Base-by-base conservation (phyloP, 805 yeast genomes). In the Priceomyces fermenticarens region DNA sequence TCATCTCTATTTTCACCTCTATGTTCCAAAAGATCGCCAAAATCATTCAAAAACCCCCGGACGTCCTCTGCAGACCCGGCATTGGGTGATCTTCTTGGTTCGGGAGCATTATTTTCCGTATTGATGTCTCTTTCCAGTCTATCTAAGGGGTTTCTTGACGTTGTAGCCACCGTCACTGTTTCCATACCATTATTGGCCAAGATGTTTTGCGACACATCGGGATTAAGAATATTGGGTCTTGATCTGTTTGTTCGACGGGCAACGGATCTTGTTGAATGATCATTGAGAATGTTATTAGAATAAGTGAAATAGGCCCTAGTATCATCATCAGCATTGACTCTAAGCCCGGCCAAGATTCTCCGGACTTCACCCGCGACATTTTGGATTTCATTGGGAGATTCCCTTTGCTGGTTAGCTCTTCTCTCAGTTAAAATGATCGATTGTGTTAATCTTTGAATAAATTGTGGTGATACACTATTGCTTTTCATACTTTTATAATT, bases 331-430 rank as follows among this genome's bases (percentile, higher is more conserved):
- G 58, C 58, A 2, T 41, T 43, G 2, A 58, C 51, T 17, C 63
- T 44, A 28, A 65, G 48, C 5, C 46, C 44, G 1, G 60, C 61
- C 26, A 63, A 50, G 16, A 58, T 60, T 27, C 58, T 49, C 27
- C 61, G 48, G 11, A 57, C 65, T 9, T 54, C 57, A 3, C 51
- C 45, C 7, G 58, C 58, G 10, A 51, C 35, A 15, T 42, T 41
- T 23, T 49, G 49, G 33, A 67, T 63, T n/a, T 50, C 58, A 4
- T 35, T 12, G n/a, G 50, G 40, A 0, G 59, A 47, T 35, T 54
- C 65, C 15, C 54, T 43, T 43, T 67, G 73, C 41, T 68, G 73
- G 39, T 53, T 51, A 3, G 73, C 67, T 34, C 74, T 51, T 37
- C 48, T 61, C 47, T 65, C 73, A 8, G 70, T 60, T 10, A 69